phyloP scores from a whole-genome alignment of 2,329 filamentous ascomycete species.

The Colletotrichum incanum region DNA sequence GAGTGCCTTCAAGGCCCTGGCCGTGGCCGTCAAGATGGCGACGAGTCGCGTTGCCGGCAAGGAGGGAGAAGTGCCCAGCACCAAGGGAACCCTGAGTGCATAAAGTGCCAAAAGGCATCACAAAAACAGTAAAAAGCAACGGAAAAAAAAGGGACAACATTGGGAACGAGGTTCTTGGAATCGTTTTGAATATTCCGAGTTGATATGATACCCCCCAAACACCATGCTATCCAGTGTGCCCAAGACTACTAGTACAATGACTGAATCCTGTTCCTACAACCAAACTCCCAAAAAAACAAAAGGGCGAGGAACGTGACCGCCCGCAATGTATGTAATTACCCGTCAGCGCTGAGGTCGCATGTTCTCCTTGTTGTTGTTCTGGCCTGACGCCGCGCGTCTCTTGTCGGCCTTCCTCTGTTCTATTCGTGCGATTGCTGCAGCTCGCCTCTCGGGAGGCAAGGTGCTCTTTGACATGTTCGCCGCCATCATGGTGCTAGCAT shows the following conservation, averaged over 20 bases:
- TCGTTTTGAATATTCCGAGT: conserved; percentile 29
- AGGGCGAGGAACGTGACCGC: conserved; percentile 33
- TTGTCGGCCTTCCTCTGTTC: conserved; percentile 70
- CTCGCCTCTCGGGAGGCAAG: conserved; percentile 66
- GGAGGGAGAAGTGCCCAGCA: conserved; percentile 95
- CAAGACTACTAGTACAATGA: conserved; percentile 39
- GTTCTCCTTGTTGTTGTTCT: conserved; percentile 67
- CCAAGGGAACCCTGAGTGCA: conserved; percentile 88
- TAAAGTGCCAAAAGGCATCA: background rate
- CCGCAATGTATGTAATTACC: conserved; percentile 5
- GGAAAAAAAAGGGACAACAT: background rate
- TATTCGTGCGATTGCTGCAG: conserved; percentile 69
- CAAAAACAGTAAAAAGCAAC: conserved; percentile 17
- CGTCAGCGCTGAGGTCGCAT: conserved; percentile 53
- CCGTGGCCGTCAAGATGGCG: conserved; percentile 86
- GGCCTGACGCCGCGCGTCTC: conserved; percentile 54
- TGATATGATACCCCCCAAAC: conserved; percentile 43
- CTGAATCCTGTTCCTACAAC: conserved; percentile 32
- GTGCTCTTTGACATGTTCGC: conserved; percentile 60
- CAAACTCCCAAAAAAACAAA: conserved; percentile 20
- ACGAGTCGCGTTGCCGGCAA: conserved; percentile 82
- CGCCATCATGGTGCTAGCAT: conserved; percentile 51
- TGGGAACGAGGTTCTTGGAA: conserved; percentile 31
- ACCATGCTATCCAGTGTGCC: conserved; percentile 40
- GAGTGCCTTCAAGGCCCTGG: conserved; percentile 96